Conservation (phyloP, 495 filamentous ascomycete genomes). For the Parmelia sp. region DNA sequence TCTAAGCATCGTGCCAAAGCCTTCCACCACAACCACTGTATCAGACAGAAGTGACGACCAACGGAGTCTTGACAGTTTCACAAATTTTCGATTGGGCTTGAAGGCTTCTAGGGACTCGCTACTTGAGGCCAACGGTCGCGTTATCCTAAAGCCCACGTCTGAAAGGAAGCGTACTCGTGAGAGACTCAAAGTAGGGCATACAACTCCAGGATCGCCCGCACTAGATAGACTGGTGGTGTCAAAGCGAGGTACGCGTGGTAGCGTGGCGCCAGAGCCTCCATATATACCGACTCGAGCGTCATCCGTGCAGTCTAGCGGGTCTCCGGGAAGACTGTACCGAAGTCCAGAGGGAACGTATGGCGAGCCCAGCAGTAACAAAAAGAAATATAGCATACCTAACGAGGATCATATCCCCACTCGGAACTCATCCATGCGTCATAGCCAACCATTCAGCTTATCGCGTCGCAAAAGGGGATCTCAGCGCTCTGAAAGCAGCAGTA, state of each 20-base stretch:
- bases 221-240: constrained; percentile 33
- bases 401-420: constrained; percentile 19
- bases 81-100: constrained; percentile 45
- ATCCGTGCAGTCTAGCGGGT: constrained; percentile 11
- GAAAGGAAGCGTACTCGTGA: constrained; percentile 32
- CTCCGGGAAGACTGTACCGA: constrained; percentile 3
- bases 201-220: constrained; percentile 28
- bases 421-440: constrained; percentile 25
- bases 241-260: constrained; percentile 34
- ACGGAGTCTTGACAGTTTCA: constrained; percentile 43
- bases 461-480: constrained; percentile 13
- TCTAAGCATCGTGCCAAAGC: constrained; percentile 50
- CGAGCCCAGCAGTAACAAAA: constrained; percentile 22
- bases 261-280: constrained; percentile 4
- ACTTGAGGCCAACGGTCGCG: constrained; percentile 30
- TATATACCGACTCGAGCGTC: constrained; percentile 10
- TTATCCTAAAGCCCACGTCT: constrained; percentile 1
- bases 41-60: constrained; percentile 50
- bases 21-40: constrained; percentile 36
- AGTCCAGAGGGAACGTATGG: constrained; percentile 8
- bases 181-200: constrained; percentile 42
- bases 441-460: constrained; percentile 7
- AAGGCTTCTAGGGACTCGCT: constrained; percentile 55
- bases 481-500: constrained; percentile 5
- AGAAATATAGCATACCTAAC: constrained; percentile 29